Evolutionary conservation across 164 flowering plant genomes (phyloP), one percentile per base, ranked within the genome.

Genomic region (Liquidambar formosana): DNA sequence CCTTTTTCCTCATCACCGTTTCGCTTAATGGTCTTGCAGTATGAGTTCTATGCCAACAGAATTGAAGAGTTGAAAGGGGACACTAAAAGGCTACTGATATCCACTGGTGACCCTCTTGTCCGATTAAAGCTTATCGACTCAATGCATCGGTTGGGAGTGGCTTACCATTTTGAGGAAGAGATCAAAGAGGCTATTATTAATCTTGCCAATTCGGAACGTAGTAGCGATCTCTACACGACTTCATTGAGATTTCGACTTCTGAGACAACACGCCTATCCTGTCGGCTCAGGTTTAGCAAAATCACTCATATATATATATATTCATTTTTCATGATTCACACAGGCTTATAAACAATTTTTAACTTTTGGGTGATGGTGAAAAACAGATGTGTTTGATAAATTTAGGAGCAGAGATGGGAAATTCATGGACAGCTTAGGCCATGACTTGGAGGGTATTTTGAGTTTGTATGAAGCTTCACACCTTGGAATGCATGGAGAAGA

Each of bases 391-490:
- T 73, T 73, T 18, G 58, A 73, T n/a, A 53, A 41, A 19, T 72
- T 66, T 49, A 66, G 33, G 14, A 38, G 59, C 5, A 22, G 25
- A 18, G 16, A 27, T 11, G 75, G 75, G 5, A 26, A 10, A 15
- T 67, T 76, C 33, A 68, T 25, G 38, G 47, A 43, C 10, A 5
- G 16, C 38, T 18, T 76, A 18, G 15, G 44, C 1, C n/a, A 41
- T 4, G 79, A 82, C 18, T 14, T 63, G 8, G 27, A 41, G 19
- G 83, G 79, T 0, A 1, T 77, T 5, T 44, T 79, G 68, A 67
- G 77, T 18, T 74, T 79, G 51, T 74, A 74, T 65, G 84, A 81
- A 70, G 82, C 84, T 66, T 71, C 80, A 9, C 56, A 10, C 25
- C 44, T 74, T 4, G 63, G 71, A 33, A 2, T 46, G 5, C 19